Evolutionary conservation across 2,329 filamentous ascomycete species (phyloP), one percentile per base, ranked within the genome.

Genomic region (Colletotrichum falcatum): DNA sequence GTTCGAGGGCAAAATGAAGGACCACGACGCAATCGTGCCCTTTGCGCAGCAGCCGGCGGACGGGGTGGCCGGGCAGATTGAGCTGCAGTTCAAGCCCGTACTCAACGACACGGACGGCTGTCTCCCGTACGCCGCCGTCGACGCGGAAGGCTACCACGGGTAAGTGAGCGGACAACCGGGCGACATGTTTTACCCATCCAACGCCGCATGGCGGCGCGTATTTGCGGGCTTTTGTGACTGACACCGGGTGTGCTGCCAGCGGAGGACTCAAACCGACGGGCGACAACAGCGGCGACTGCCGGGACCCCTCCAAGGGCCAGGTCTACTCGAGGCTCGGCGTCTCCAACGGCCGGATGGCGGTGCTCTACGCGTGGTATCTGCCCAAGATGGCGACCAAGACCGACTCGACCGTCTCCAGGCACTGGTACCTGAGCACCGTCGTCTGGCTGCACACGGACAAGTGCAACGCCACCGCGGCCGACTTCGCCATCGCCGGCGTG

Each of bases 351-450:
- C 48, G 58, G 6, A 53, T 37, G n/a, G 65, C 18, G 11, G 33
- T 66, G 18, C 5, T 66, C 2, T 66, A 66, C 8, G 48, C 58
- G 3, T 66, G 65, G 65, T 66, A 66, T 5, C 28, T 62, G n/a
- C 65, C 65, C 37, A 66, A 66, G 49, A 4, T 63, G 48, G 35
- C 39, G 37, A 23, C 11, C 2, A 18, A 2, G 37, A 16, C 14
- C 39, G 9, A 30, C 1, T 16, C 26, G 5, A 12, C 37, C 49
- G 49, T 5, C 0, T 49, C 61, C 39, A 62, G 28, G 39, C 65
- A 66, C 16, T 66, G n/a, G 11, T 66, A 66, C 8, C n/a, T 63
- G 46, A 62, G 6, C 7, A 16, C n/a, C 1, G 58, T 66, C 2
- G 65, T 66, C 5, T 66, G 65, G 65, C n/a, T 66, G 2, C 58